phyloP scores from a whole-genome alignment of 2,329 filamentous ascomycete species.

The Colletotrichum eremochloae region DNA sequence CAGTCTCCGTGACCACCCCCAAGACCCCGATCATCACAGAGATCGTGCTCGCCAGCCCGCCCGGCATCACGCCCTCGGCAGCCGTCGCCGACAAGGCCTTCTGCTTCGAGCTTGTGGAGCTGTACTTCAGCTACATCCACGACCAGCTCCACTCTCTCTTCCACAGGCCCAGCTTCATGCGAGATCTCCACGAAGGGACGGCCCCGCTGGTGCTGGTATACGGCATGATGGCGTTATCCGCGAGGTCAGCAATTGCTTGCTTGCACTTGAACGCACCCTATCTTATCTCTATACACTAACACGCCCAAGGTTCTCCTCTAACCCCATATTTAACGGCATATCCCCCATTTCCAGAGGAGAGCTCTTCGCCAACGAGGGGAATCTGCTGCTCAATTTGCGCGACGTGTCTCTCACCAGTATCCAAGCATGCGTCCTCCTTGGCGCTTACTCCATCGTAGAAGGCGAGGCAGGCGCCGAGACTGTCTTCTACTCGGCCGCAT shows the following conservation, averaged over 20 bases:
- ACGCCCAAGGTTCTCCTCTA: conserved; percentile 43
- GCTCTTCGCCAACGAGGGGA: conserved; percentile 44
- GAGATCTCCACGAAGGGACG: conserved; percentile 44
- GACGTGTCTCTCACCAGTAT: conserved; percentile 53
- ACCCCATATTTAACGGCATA: conserved; percentile 42
- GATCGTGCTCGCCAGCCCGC: conserved; percentile 29
- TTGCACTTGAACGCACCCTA: not conserved
- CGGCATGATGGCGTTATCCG: conserved; percentile 47
- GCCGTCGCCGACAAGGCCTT: conserved; percentile 42
- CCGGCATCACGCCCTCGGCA: conserved; percentile 36
- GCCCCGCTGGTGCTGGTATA: conserved; percentile 45
- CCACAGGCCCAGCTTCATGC: conserved; percentile 47
- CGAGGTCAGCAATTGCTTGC: conserved; percentile 29
- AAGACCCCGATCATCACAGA: conserved; percentile 37
- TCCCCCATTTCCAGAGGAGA: conserved; percentile 46
- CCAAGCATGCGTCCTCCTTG: conserved; percentile 56
- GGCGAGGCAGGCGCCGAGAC: conserved; percentile 53
- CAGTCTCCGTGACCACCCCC: conserved; percentile 34
- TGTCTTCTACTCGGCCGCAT: conserved; percentile 55
- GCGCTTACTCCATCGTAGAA: conserved; percentile 50
- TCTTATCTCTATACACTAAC: not conserved
- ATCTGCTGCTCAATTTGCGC: conserved; percentile 50
- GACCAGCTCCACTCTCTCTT: conserved; percentile 52
- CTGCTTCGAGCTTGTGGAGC: conserved; percentile 47
- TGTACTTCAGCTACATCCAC: conserved; percentile 52